Percentiles rank a stretch among this genome's conserved stretches.
Evolutionary conservation across 1,139 yeast species (phyloP).

Genomic region (Saccharomyces hybrid): DNA sequence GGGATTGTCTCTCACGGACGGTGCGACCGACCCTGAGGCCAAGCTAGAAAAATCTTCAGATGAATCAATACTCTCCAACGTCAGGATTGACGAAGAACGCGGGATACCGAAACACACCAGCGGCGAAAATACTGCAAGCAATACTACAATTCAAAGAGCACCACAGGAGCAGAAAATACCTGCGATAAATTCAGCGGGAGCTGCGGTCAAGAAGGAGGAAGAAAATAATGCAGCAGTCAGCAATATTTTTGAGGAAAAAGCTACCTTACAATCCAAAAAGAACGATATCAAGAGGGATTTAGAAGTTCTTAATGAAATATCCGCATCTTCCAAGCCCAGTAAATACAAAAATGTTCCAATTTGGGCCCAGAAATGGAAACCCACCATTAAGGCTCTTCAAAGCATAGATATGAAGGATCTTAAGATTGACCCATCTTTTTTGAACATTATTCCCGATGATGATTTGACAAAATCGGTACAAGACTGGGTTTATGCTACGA

Average conservation of each 20-base stretch:
- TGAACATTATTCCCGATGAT: slow-evolving; percentile 73
- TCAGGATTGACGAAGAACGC: neutral
- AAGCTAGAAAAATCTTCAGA: slow-evolving; percentile 3
- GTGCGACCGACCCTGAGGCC: neutral
- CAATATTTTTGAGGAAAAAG: slow-evolving; percentile 29
- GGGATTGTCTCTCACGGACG: slow-evolving; percentile 6
- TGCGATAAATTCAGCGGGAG: neutral
- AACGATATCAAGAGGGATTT: slow-evolving; percentile 30
- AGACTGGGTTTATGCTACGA: slow-evolving; percentile 82
- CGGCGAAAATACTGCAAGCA: neutral
- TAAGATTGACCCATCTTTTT: slow-evolving; percentile 41
- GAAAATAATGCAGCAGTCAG: slow-evolving; percentile 11
- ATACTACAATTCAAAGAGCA: neutral
- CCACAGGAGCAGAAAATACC: neutral
- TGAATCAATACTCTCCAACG: neutral
- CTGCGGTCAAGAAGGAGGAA: slow-evolving; percentile 1
- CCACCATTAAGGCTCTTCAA: slow-evolving; percentile 35
- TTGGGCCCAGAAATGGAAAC: slow-evolving; percentile 77
- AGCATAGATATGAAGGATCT: slow-evolving; percentile 27
- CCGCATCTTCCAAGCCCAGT: slow-evolving; percentile 44
- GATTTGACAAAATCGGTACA: slow-evolving; percentile 76
- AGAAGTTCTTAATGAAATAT: slow-evolving; percentile 25
- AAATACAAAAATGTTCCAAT: slow-evolving; percentile 63
- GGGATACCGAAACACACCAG: neutral
- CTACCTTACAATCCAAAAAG: slow-evolving; percentile 27